Base-by-base conservation (phyloP, 306 rosid genomes). In the Cucumis cinereus region DNA sequence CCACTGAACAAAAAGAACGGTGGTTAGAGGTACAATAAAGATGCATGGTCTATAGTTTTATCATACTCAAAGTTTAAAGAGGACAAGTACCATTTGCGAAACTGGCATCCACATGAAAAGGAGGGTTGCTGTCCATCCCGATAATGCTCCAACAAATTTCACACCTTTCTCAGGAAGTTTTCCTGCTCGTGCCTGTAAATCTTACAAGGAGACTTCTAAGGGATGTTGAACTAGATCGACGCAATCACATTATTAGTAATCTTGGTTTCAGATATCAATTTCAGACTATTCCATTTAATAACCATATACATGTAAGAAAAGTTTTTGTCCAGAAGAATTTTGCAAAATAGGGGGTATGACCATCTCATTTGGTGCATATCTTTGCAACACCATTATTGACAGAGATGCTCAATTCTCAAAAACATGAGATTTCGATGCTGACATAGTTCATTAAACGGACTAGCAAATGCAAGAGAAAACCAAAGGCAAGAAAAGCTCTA, bases 21-120 rank as follows among this genome's bases (percentile, higher is more conserved):
- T 66, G 36, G 35, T 76, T 49, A 89, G 64, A 80, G 62, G 43
- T 13, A 36, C 22, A 2, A 43, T 8, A 30, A 45, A 66, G 43
- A 55, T 40, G 66, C 4, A 28, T 30, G 8, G 11, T 33, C 8
- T 17, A 73, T 38, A 40, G 5, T 79, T 41, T 77, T 52, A 75
- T 56, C 47, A 50, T 82, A 77, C 50, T 62, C 45, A 16, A 23
- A 41, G 36, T 68, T 67, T 66, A 49, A 76, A 73, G 67, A 64
- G 36, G 10, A 69, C 26, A 50, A 57, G 78, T 88, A 91, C 98
- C 97, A 94, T 69, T 86, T 91, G 98, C 8, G 98, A 87, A 79
- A 94, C 88, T 0, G 98, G 98, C 97, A 91, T 94, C 98, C 97
- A 94, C 98, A 94, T 94, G 85, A 94, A 94, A 79, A 94, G 98